Evolutionary conservation across 2,329 filamentous ascomycete genomes (phyloP), one percentile per base, ranked within the genome.

Genomic region (Fonsecaea nubica): DNA sequence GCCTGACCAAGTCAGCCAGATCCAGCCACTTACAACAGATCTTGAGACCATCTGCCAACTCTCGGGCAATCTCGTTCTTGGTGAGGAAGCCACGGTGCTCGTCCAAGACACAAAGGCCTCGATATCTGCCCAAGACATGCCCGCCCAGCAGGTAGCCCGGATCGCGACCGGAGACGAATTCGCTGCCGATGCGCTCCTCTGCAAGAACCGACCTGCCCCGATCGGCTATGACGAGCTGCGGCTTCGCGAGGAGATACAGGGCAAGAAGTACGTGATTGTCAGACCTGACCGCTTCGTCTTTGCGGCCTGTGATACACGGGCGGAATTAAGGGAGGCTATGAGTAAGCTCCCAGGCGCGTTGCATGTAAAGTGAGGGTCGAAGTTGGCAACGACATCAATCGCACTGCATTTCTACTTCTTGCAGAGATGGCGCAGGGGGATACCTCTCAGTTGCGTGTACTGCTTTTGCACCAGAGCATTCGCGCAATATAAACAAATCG

Each of bases 231-330:
- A 77, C 53, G 68, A 71, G 21, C 53, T 65, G 21, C 69, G 74
- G 6, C 67, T 79, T 10, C 54, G 67, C 18, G 72, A 67, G 33
- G 72, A 72, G 21, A 56, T 75, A 4, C 62, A 62, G 4, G 56
- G 66, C 2, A 70, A 72, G 9, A 67, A 66, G 52, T 79, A 74
- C 68, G 70, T 76, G 8, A 72, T 79, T 54, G 54, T 79, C 15
- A 68, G 77, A 57, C 71, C 71, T 1, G 77, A 79, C 63, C 71
- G 77, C 1, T 76, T 78, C 56, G 72, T 79, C 3, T 80, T 75
- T 70, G 77, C 76, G 4, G 71, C 73, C 12, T 66, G 68, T 53
- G 58, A 68, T 48, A 66, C 63, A 18, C n/a, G 21, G 12, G 60
- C 25, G 10, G 65, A 64, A 36, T 56, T 70, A 38, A 61, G 53